Evolutionary conservation across 2,329 filamentous ascomycete genomes (phyloP).

Genomic region (Penicillium sp.): DNA sequence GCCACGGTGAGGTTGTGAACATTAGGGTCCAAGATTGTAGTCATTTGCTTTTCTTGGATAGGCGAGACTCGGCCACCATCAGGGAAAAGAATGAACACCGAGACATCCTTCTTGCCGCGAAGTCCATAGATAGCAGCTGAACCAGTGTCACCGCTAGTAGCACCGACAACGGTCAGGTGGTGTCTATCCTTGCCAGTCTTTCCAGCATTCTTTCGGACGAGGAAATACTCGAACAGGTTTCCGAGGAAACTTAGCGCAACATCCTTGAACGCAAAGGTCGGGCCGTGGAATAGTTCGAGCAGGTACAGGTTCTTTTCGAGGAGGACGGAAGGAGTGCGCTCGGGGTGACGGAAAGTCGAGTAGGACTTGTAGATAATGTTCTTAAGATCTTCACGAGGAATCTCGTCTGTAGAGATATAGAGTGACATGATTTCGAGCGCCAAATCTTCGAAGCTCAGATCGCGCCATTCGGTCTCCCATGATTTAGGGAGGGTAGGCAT

Average conservation of each 20-base stretch:
- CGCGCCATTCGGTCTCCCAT: conserved; percentile 1
- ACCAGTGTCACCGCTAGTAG: conserved; percentile 82
- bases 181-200: conserved; percentile 59
- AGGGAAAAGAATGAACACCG: conserved; percentile 90
- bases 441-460: conserved; percentile 37
- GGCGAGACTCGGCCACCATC: conserved; percentile 76
- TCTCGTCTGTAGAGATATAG: conserved; percentile 81
- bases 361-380: conserved; percentile 82
- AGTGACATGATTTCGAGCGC: conserved; percentile 78
- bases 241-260: conserved; percentile 90
- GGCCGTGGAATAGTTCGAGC: conserved; percentile 93
- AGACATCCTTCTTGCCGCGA: conserved; percentile 92
- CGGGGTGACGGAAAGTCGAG: conserved; percentile 68
- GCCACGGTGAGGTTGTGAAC: conserved; percentile 88
- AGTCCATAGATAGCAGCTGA: conserved; percentile 95
- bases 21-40: conserved; percentile 78
- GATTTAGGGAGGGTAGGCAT: conserved; percentile 23
- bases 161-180: conserved; percentile 81
- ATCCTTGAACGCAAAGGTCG: conserved; percentile 94
- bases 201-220: conserved; percentile 45
- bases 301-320: conserved; percentile 73
- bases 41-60: conserved; percentile 97
- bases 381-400: conserved; percentile 75
- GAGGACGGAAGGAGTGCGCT: conserved; percentile 70
- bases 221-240: conserved; percentile 68